Evolutionary conservation across 2,329 filamentous ascomycete genomes (phyloP), one percentile per base, ranked within the genome.

Genomic region (Fusarium avenaceum): DNA sequence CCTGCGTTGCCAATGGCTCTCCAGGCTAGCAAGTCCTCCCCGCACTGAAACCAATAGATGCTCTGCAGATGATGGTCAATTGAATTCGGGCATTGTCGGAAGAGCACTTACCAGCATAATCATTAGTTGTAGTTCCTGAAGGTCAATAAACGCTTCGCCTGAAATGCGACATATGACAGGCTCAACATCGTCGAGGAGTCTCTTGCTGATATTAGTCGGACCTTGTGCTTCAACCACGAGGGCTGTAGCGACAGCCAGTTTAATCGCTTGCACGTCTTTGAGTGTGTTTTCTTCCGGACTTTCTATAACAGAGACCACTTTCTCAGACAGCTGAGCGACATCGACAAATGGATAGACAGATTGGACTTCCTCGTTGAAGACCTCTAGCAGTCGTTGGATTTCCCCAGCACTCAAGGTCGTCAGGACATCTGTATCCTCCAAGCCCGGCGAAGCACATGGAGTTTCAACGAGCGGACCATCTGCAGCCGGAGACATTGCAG

Each of bases 31-130:
- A 61, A 30, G 4, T 61, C 57, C 8, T 61, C 57, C 0, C 57
- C 57, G 6, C 57, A 61, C 11, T 51, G 45, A 11, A 61, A 61
- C 57, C 57, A 61, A 20, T 59, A 61, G 6, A 61, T 61, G n/a
- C 57, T 61, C 57, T 57, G n/a, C 6, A 4, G 4, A 4, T 3
- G 6, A 33, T 9, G 33, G 22, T 52, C 4, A 24, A 14, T 9
- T 4, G 19, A 7, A 8, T 10, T 38, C 9, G 4, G 2, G 4
- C 1, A 9, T n/a, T 2, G 4, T 38, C 5, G 6, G 7, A 13
- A 11, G 1, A 28, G 10, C 28, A 30, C 51, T 5, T 10, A 22
- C 57, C 20, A 61, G 39, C 54, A 61, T 59, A 0, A 61, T 45
- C 57, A 61, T 61, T 2, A 61, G 24, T 17, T 61, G 57, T 1